Conservation (phyloP, 352 stramenopile species). For the Phytophthora macrochlamydospora region DNA sequence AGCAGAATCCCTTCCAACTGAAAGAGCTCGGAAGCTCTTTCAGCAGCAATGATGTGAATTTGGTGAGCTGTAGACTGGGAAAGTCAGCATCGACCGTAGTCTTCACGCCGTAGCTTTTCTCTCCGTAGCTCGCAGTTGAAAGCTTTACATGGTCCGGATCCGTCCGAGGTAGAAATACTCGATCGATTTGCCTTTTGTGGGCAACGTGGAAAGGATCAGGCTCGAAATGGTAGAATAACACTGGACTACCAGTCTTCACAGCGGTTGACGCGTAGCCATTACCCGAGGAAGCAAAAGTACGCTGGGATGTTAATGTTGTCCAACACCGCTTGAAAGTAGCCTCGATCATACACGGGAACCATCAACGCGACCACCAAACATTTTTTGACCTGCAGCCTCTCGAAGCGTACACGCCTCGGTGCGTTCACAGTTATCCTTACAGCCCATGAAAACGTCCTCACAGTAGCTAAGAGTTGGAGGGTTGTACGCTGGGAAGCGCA, state of each 20-base stretch:
- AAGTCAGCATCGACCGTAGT: constrained; percentile 49
- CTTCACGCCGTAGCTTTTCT: constrained; percentile 44
- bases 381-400: constrained; percentile 26
- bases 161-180: constrained; percentile 42
- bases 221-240: constrained; percentile 59
- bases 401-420: constrained; percentile 43
- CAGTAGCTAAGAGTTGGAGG: constrained; percentile 28
- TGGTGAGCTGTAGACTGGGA: constrained; percentile 31
- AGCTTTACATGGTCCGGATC: constrained; percentile 29
- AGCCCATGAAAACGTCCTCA: constrained; percentile 42
- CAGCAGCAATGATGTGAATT: constrained; percentile 32
- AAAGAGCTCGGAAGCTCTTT: constrained; percentile 37
- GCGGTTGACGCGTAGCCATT: constrained; percentile 35
- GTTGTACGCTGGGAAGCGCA: constrained; percentile 21
- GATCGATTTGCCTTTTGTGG: constrained; percentile 35
- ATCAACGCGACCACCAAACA: constrained; percentile 54
- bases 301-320: constrained; percentile 51
- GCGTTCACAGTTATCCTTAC: constrained; percentile 44
- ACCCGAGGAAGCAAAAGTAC: constrained; percentile 66
- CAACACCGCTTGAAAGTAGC: constrained; percentile 44
- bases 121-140: constrained; percentile 35
- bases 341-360: constrained; percentile 38
- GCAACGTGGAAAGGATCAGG: constrained; percentile 47
- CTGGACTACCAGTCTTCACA: constrained; percentile 15
- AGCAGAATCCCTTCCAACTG: constrained; percentile 67